Evolutionary conservation across 129 eudicot genomes (phyloP).

Genomic region (Rutidosis leptorrhynchoides): DNA sequence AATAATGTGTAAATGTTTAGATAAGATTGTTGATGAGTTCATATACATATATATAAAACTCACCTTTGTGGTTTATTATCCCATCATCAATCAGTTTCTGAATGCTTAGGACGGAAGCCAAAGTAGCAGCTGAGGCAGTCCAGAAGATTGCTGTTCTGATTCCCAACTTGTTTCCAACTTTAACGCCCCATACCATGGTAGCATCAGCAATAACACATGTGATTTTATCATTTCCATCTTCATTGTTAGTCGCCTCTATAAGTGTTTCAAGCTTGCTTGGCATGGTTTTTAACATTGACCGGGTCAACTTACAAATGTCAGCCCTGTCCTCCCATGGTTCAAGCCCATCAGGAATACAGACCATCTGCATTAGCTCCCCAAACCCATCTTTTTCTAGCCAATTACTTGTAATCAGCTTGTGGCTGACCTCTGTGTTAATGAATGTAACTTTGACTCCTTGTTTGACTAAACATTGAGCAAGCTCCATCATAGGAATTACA

Average conservation of each 20-base stretch:
- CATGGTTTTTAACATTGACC: conserved; percentile 29
- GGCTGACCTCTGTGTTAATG: conserved; percentile 54
- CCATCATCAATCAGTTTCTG: conserved; percentile 46
- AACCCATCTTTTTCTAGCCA: conserved; percentile 25
- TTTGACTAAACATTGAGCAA: conserved; percentile 35
- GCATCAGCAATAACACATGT: conserved; percentile 52
- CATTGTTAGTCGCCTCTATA: conserved; percentile 33
- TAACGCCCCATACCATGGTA: conserved; percentile 40
- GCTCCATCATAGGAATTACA: conserved; percentile 60
- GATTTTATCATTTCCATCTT: conserved; percentile 15
- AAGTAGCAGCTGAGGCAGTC: conserved; percentile 42
- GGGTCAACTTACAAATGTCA: conserved; percentile 27
- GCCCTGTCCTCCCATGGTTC: conserved; percentile 53
- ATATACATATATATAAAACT: conserved; percentile 4
- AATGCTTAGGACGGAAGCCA: conserved; percentile 23
- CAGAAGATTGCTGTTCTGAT: conserved; percentile 38
- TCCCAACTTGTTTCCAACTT: conserved; percentile 41
- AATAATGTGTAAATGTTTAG: too few relatives aligned
- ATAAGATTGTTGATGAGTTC: too few relatives aligned
- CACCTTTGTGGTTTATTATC: conserved; percentile 43
- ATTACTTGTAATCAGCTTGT: conserved; percentile 30
- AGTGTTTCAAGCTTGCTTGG: conserved; percentile 38
- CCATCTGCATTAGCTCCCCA: conserved; percentile 31
- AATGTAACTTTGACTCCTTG: conserved; percentile 46
- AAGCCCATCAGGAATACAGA: conserved; percentile 57